Evolutionary conservation across 2,329 filamentous ascomycete species (phyloP).

Genomic region (Nemania sp.): DNA sequence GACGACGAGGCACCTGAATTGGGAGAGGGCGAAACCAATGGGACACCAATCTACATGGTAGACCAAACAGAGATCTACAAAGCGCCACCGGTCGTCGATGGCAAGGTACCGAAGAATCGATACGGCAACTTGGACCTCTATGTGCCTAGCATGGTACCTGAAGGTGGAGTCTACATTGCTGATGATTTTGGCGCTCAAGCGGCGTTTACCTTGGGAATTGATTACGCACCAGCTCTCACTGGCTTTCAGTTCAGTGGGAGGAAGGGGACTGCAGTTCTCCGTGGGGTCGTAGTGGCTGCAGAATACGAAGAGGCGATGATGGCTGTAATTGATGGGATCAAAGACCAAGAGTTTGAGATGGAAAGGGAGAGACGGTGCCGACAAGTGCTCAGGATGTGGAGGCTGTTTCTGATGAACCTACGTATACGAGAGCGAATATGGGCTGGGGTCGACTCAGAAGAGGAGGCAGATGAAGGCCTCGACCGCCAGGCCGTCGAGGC

Average conservation of each 20-base stretch:
- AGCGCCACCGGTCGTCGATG: conserved; percentile 74
- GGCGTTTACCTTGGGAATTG: conserved; percentile 74
- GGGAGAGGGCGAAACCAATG: conserved; percentile 47
- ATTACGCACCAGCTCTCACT: conserved; percentile 87
- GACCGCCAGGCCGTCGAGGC: conserved; percentile 36
- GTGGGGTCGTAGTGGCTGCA: conserved; percentile 74
- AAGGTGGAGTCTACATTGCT: conserved; percentile 74
- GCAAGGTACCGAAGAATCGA: conserved; percentile 82
- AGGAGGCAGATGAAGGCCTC: conserved; percentile 49
- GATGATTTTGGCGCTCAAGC: conserved; percentile 67
- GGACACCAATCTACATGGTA: conserved; percentile 61
- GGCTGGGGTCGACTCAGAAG: conserved; percentile 55
- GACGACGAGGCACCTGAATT: conserved; percentile 44
- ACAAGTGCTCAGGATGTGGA: conserved; percentile 69
- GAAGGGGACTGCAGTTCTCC: conserved; percentile 80
- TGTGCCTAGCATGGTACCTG: conserved; percentile 87
- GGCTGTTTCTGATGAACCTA: conserved; percentile 75
- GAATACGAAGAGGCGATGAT: conserved; percentile 74
- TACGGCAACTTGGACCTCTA: conserved; percentile 95
- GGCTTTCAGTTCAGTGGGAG: conserved; percentile 88
- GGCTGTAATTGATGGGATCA: conserved; percentile 68
- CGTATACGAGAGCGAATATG: conserved; percentile 76
- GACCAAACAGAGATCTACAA: conserved; percentile 74
- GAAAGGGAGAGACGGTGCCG: conserved; percentile 66
- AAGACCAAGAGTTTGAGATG: conserved; percentile 65